These are phyloP conservation scores for Tritrichomonas musculus DNA, from an alignment of 208 protist genomes.

Conservation along the genomic window DNA sequence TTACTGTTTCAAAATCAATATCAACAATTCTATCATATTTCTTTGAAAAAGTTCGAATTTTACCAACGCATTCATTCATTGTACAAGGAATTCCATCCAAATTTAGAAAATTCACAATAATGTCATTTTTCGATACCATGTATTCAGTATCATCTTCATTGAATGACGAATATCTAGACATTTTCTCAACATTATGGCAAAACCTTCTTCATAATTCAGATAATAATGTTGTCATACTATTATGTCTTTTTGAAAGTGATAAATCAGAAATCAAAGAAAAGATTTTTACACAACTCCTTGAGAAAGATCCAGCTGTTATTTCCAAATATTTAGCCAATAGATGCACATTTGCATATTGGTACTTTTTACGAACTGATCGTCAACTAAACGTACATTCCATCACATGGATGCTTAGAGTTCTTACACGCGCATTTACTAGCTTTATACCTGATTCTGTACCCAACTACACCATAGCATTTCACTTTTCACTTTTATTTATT, in stretches of 20 bases:
- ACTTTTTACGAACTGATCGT: neutral
- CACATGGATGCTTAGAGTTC: neutral
- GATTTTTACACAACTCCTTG: neutral
- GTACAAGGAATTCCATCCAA: neutral
- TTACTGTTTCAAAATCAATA: neutral
- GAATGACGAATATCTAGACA: neutral
- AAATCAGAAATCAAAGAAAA: neutral
- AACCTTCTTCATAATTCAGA: neutral
- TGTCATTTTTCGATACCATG: neutral
- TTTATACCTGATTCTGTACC: neutral
- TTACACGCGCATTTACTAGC: neutral
- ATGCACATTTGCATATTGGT: neutral
- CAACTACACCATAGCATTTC: neutral
- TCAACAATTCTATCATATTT: neutral
- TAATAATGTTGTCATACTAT: neutral
- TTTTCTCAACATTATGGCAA: neutral
- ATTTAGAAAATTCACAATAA: neutral
- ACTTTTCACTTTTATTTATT: neutral
- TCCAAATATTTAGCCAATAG: neutral
- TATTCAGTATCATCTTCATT: neutral
- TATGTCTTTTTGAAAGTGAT: neutral
- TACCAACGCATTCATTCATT: neutral
- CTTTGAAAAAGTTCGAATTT: neutral
- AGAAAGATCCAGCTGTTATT: neutral
- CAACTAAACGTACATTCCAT: neutral